Percentiles rank a stretch among this genome's conserved stretches.
phyloP scores from a whole-genome alignment of 768 basidiomycete genomes.

The Coprinellus micaceus region DNA sequence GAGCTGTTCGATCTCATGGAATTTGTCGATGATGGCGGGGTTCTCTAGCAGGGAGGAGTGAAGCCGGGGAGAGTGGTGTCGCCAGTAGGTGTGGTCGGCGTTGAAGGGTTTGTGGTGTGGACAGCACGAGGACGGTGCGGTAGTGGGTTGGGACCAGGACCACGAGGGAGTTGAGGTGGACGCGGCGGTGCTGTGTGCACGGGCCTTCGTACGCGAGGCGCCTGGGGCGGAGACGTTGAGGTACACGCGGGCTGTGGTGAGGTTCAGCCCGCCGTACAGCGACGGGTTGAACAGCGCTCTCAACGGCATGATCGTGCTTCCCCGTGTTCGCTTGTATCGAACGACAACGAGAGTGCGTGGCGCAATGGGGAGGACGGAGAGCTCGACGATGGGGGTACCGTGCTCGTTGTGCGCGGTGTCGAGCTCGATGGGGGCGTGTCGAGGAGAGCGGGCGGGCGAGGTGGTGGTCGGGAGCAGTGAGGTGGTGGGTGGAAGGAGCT shows the following conservation, averaged over 20 bases:
- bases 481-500: not conserved
- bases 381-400: no score
- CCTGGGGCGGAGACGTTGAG: not conserved
- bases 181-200: not conserved
- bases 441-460: no score
- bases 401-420: no score
- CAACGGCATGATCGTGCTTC: no score
- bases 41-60: no score
- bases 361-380: no score
- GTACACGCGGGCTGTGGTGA: not conserved
- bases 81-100: not conserved
- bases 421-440: no score
- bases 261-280: not conserved
- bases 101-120: not conserved
- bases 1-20: constrained; percentile 15
- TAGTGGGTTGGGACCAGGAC: not conserved
- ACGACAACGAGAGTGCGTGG: no score
- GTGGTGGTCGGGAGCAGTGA: no score
- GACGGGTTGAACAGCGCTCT: constrained; percentile 4
- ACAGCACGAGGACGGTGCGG: not conserved
- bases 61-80: not conserved
- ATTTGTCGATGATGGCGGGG: constrained; percentile 13
- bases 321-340: no score
- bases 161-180: not conserved
- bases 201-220: not conserved